Evolutionary conservation across 441 rosid species (phyloP).

Genomic region (Pelargonium myrrhifolium): DNA sequence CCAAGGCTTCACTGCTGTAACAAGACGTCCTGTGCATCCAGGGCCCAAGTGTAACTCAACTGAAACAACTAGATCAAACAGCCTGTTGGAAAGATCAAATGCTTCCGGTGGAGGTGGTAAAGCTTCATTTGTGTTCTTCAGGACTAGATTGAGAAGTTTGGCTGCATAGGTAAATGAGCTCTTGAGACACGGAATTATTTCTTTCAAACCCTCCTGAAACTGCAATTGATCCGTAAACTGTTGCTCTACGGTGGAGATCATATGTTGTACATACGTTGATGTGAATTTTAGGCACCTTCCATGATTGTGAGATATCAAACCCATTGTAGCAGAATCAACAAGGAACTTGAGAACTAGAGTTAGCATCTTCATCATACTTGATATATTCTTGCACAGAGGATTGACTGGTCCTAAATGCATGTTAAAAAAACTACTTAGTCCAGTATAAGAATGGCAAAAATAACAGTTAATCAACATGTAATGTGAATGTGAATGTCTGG

Average conservation of each 20-base stretch:
- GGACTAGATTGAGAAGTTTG: slow-evolving; percentile 58
- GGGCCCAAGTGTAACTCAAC: slow-evolving; percentile 48
- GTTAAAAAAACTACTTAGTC: slow-evolving; percentile 3
- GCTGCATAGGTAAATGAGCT: slow-evolving; percentile 69
- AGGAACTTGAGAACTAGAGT: slow-evolving; percentile 64
- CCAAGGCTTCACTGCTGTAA: slow-evolving; percentile 62
- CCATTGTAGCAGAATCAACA: slow-evolving; percentile 54
- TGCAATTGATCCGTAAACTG: slow-evolving; percentile 32
- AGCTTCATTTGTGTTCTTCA: slow-evolving; percentile 36
- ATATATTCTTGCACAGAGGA: slow-evolving; percentile 26
- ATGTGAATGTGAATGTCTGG: background rate
- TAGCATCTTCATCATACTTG: slow-evolving; percentile 49
- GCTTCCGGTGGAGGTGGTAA: slow-evolving; percentile 42
- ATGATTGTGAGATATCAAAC: slow-evolving; percentile 33
- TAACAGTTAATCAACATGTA: background rate
- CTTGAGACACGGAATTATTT: slow-evolving; percentile 42
- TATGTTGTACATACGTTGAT: slow-evolving; percentile 41
- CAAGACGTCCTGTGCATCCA: slow-evolving; percentile 40
- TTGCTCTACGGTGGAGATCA: slow-evolving; percentile 32
- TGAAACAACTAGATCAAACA: slow-evolving; percentile 49
- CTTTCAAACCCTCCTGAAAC: slow-evolving; percentile 46
- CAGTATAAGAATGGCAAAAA: slow-evolving; percentile 13
- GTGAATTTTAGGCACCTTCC: slow-evolving; percentile 50
- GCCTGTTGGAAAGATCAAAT: slow-evolving; percentile 47
- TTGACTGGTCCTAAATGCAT: slow-evolving; percentile 33